These are phyloP conservation scores for Trichothecium roseum DNA, from an alignment of 2,329 filamentous ascomycete genomes.

Conservation along the genomic window DNA sequence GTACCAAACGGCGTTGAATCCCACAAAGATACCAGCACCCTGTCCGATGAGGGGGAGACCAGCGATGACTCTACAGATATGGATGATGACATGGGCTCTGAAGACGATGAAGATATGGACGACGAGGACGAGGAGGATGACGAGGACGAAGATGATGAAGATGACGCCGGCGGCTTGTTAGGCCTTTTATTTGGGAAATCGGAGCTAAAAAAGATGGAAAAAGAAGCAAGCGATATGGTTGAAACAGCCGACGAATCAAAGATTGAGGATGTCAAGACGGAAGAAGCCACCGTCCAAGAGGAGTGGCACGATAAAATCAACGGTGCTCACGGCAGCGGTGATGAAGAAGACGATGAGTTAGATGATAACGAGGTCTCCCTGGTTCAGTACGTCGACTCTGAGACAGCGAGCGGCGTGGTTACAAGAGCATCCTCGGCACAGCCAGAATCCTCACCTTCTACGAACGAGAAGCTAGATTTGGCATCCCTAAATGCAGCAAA, in stretches of 20 bases:
- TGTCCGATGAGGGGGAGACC: slow-evolving; percentile 34
- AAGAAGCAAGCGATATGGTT: slow-evolving; percentile 18
- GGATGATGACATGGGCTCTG: slow-evolving; percentile 21
- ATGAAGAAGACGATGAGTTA: slow-evolving; percentile 14
- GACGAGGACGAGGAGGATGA: slow-evolving; percentile 24
- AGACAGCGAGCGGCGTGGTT: too few species aligned
- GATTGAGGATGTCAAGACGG: slow-evolving; percentile 13
- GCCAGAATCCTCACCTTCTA: too few species aligned
- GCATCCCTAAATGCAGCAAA: too few species aligned
- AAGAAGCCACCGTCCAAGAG: slow-evolving; percentile 8
- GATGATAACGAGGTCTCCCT: slow-evolving; percentile 24
- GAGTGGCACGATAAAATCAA: background rate
- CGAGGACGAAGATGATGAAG: slow-evolving; percentile 30
- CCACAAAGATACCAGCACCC: slow-evolving; percentile 12
- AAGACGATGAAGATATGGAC: slow-evolving; percentile 31
- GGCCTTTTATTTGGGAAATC: slow-evolving; percentile 50
- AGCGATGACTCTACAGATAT: slow-evolving; percentile 53
- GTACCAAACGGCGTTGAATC: background rate
- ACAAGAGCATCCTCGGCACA: too few species aligned
- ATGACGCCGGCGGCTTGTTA: slow-evolving; percentile 34
- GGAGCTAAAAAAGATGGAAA: slow-evolving; percentile 42
- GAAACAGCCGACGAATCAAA: too few species aligned
- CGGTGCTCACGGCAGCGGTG: background rate
- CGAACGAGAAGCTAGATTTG: too few species aligned
- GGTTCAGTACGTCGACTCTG: slow-evolving; percentile 11